Conservation (phyloP, 106 monocot species). For the Ottelia alismoides region DNA sequence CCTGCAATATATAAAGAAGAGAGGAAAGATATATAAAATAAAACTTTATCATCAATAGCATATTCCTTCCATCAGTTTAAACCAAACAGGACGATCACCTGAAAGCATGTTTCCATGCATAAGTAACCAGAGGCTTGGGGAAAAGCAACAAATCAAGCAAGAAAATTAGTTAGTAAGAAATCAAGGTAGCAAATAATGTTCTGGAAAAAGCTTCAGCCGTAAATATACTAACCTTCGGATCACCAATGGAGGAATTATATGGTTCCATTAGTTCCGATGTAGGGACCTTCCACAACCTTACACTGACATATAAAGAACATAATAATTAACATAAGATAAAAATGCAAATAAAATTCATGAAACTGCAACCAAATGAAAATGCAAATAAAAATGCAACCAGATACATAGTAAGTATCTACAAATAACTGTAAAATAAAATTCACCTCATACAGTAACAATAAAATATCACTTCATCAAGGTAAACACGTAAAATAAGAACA, state of each 20-base stretch:
- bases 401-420: too few species aligned
- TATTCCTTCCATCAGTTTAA: too few species aligned
- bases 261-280: constrained; percentile 22
- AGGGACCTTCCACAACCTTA: constrained; percentile 81
- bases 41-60: too few species aligned
- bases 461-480: too few species aligned
- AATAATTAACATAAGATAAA: too few species aligned
- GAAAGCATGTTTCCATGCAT: constrained; percentile 89
- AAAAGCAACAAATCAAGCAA: constrained; percentile 10
- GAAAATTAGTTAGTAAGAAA: not conserved
- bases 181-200: not conserved
- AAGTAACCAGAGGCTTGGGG: constrained; percentile 62
- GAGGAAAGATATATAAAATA: too few species aligned
- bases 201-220: not conserved
- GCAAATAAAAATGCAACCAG: too few species aligned
- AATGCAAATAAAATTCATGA: too few species aligned
- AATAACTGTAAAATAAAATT: not conserved
- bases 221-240: constrained; percentile 30
- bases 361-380: too few species aligned
- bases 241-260: constrained; percentile 16
- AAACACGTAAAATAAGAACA: not conserved
- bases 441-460: too few species aligned
- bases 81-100: too few species aligned
- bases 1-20: constrained; percentile 23
- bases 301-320: constrained; percentile 27